phyloP scores from a whole-genome alignment of 2,329 filamentous ascomycete species.

The Thielaviopsis punctulata region DNA sequence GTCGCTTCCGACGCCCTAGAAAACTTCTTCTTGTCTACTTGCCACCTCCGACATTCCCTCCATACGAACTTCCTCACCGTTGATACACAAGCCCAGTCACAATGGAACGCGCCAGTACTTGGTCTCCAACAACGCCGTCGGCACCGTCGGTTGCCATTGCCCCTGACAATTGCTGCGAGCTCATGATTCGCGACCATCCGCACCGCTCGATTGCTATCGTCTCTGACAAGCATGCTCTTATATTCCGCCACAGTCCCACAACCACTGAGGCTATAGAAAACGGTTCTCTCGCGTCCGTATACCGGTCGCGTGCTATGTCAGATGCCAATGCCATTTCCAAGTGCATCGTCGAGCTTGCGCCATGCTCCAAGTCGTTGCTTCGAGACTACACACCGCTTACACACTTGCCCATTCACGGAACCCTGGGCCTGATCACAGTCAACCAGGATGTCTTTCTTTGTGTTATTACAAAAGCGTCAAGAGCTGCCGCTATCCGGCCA shows the following conservation, averaged over 20 bases:
- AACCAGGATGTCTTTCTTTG: constrained; percentile 78
- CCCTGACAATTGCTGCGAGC: constrained; percentile 49
- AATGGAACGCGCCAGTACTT: constrained; percentile 12
- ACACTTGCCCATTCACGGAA: constrained; percentile 62
- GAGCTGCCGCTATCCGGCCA: constrained; percentile 66
- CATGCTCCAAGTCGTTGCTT: constrained; percentile 46
- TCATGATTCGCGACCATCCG: constrained; percentile 73
- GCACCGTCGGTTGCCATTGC: constrained; percentile 21
- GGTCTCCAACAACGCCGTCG: constrained; percentile 8
- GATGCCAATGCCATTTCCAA: constrained; percentile 32
- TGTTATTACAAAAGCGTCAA: constrained; percentile 63
- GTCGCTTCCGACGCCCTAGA: not conserved
- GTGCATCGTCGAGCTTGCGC: constrained; percentile 80
- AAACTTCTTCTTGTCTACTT: not conserved
- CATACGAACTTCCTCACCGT: not conserved
- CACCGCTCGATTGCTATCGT: constrained; percentile 77
- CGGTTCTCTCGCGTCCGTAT: constrained; percentile 38
- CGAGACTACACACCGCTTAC: constrained; percentile 62
- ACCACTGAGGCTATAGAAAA: constrained; percentile 42
- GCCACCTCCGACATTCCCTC: not conserved
- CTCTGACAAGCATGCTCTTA: constrained; percentile 60
- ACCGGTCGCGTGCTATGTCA: constrained; percentile 24
- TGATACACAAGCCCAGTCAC: not conserved
- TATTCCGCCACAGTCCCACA: constrained; percentile 62
- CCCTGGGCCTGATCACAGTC: constrained; percentile 71